A percentile compares a stretch with the other conserved stretches of the same genome.
phyloP scores from a whole-genome alignment of 139 green algal genomes.

The Desmodesmus armatus region DNA sequence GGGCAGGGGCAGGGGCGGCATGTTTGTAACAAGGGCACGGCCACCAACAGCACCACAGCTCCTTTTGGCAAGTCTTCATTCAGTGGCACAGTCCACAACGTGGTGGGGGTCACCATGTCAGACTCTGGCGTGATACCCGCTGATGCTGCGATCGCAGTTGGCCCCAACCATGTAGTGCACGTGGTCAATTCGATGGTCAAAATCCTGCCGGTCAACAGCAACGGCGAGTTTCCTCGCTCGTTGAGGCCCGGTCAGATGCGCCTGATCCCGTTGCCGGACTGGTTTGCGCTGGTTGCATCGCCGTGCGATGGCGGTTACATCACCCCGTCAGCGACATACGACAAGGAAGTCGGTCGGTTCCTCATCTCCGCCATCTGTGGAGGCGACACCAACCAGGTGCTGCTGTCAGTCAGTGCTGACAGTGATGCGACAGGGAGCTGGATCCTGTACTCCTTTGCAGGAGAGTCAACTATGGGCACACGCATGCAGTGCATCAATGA shows the following conservation, averaged over 20 bases:
- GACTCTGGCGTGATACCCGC: slow-evolving; percentile 17
- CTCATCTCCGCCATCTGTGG: slow-evolving; percentile 35
- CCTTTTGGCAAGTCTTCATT: neutral
- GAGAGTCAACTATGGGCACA: neutral
- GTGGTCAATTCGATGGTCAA: slow-evolving; percentile 32
- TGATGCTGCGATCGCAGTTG: slow-evolving; percentile 16
- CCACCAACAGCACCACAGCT: neutral
- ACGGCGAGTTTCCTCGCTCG: neutral
- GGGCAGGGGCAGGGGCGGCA: neutral
- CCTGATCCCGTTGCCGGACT: slow-evolving; percentile 28
- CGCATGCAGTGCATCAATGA: neutral
- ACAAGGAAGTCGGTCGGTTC: slow-evolving; percentile 34
- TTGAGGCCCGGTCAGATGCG: neutral
- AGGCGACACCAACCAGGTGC: slow-evolving; percentile 16
- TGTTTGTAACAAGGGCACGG: slow-evolving; percentile 31
- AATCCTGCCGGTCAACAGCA: slow-evolving; percentile 1
- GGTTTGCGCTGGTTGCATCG: slow-evolving; percentile 13
- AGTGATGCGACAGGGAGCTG: slow-evolving; percentile 5
- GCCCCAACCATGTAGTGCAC: slow-evolving; percentile 8
- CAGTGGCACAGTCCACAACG: neutral
- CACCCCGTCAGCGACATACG: slow-evolving; percentile 16
- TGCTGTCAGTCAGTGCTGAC: slow-evolving; percentile 11
- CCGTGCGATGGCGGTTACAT: slow-evolving; percentile 38
- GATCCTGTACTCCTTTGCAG: slow-evolving; percentile 41
- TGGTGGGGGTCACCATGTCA: neutral